A percentile compares a stretch with the other conserved stretches of the same genome.
These are phyloP conservation scores for Myxozyma nipponensis DNA, from an alignment of 805 yeast species.

Conservation along the genomic window DNA sequence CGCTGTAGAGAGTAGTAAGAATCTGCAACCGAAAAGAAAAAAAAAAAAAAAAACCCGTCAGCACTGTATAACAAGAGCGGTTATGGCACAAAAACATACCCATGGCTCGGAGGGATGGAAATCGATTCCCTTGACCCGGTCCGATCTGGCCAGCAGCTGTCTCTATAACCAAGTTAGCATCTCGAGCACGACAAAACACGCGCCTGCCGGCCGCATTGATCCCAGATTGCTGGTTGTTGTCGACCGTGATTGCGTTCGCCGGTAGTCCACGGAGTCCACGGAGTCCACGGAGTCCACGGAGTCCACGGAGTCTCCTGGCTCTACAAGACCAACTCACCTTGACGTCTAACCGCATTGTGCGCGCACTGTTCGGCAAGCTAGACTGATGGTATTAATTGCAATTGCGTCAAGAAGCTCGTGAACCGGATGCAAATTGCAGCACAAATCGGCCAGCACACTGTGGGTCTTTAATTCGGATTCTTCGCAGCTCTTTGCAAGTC, in stretches of 20 bases:
- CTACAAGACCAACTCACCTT: constrained; percentile 35
- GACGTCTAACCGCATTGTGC: constrained; percentile 49
- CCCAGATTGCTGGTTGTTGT: neutral
- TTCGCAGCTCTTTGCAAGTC: too few relatives aligned
- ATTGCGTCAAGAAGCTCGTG: too few relatives aligned
- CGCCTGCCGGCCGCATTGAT: neutral
- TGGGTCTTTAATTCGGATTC: too few relatives aligned
- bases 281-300: neutral
- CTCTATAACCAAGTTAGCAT: constrained; percentile 8
- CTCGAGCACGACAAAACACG: neutral
- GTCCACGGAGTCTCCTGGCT: neutral
- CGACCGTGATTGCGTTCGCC: neutral
- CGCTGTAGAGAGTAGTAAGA: constrained; percentile 32
- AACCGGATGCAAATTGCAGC: too few relatives aligned
- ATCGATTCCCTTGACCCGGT: constrained; percentile 96
- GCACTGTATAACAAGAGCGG: neutral
- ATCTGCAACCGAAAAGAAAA: constrained; percentile 19
- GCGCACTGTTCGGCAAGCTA: too few relatives aligned
- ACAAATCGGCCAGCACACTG: too few relatives aligned
- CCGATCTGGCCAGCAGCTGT: constrained; percentile 84
- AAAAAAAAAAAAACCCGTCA: neutral
- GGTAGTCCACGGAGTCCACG: neutral
- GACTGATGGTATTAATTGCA: too few relatives aligned
- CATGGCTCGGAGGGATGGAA: constrained; percentile 98
- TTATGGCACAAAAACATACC: constrained; percentile 48